Conservation (phyloP, 768 basidiomycete species). For the Rhodosporidiobolus odoratus region DNA sequence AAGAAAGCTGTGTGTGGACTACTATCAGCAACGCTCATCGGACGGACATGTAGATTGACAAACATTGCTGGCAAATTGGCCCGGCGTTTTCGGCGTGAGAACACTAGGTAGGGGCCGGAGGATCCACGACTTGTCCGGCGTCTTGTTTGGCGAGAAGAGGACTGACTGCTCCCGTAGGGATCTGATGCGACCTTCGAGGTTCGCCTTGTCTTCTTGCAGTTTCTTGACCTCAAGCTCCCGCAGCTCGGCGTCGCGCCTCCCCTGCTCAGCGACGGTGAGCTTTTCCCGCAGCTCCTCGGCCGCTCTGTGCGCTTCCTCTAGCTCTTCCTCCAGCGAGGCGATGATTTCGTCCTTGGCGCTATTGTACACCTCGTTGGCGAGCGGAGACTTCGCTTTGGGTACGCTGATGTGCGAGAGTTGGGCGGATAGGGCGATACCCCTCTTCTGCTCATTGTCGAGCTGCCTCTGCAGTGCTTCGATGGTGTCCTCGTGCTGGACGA, state of each 20-base stretch:
- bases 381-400: conserved; percentile 30
- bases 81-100: conserved; percentile 40
- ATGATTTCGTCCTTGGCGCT: conserved; percentile 24
- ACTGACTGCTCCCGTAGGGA: conserved; percentile 39
- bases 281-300: conserved; percentile 64
- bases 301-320: conserved; percentile 70
- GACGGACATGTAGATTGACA: neutral
- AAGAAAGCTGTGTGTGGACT: conserved; percentile 51
- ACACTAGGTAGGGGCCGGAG: conserved; percentile 34
- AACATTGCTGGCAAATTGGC: conserved; percentile 38
- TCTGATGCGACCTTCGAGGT: conserved; percentile 64
- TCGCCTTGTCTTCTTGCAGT: conserved; percentile 70
- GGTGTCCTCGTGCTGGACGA: conserved; percentile 30
- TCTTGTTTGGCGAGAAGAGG: conserved; percentile 22
- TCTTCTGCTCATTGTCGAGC: conserved; percentile 23
- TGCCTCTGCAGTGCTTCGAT: conserved; percentile 14
- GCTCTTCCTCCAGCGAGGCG: conserved; percentile 59
- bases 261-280: conserved; percentile 64
- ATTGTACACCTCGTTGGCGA: conserved; percentile 31
- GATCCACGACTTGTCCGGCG: conserved; percentile 37
- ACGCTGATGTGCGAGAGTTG: conserved; percentile 34
- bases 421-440: conserved; percentile 21
- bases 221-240: conserved; percentile 70
- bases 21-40: conserved; percentile 49
- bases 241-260: conserved; percentile 52